Evolutionary conservation across 805 yeast species (phyloP).

Genomic region (Yarrowia sp.): DNA sequence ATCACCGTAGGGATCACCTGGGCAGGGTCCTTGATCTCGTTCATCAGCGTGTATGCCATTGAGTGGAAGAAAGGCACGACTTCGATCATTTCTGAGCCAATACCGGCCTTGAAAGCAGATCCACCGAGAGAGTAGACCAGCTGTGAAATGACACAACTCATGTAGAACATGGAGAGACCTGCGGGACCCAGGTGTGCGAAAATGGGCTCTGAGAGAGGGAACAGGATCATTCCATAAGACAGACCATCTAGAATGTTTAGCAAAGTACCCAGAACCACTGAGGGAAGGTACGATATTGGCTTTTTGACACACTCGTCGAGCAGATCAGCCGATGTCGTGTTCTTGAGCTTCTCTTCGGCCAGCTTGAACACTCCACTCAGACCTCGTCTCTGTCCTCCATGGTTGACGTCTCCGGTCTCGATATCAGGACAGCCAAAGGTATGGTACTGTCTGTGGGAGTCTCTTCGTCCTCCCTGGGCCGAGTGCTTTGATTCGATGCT

Average conservation of each 20-base stretch:
- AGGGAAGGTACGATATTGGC: slow-evolving; percentile 60
- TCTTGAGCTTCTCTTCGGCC: not conserved
- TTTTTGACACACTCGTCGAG: slow-evolving; percentile 22
- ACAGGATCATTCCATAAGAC: slow-evolving; percentile 96
- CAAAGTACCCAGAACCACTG: slow-evolving; percentile 80
- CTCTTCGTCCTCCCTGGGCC: not conserved
- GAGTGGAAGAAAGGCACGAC: slow-evolving; percentile 98
- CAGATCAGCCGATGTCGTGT: not conserved
- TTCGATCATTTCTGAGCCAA: slow-evolving; percentile 98
- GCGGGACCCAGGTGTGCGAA: slow-evolving; percentile 80
- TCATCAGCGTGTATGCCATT: slow-evolving; percentile 76
- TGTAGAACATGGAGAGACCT: slow-evolving; percentile 91
- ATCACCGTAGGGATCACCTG: slow-evolving; percentile 78
- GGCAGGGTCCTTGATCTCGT: slow-evolving; percentile 47
- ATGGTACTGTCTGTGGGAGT: slow-evolving; percentile 12
- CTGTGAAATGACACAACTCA: slow-evolving; percentile 88
- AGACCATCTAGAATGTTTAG: slow-evolving; percentile 88
- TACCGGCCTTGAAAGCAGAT: slow-evolving; percentile 83
- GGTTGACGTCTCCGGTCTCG: slow-evolving; percentile 13
- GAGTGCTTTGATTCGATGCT: not conserved
- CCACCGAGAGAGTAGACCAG: slow-evolving; percentile 86
- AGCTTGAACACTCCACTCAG: slow-evolving; percentile 3
- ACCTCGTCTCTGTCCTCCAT: slow-evolving; percentile 13
- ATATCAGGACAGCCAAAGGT: slow-evolving; percentile 18
- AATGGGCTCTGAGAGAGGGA: slow-evolving; percentile 79